Evolutionary conservation across 169 alveolate species (phyloP).

Genomic region (Plasmodium cynomolgi): DNA sequence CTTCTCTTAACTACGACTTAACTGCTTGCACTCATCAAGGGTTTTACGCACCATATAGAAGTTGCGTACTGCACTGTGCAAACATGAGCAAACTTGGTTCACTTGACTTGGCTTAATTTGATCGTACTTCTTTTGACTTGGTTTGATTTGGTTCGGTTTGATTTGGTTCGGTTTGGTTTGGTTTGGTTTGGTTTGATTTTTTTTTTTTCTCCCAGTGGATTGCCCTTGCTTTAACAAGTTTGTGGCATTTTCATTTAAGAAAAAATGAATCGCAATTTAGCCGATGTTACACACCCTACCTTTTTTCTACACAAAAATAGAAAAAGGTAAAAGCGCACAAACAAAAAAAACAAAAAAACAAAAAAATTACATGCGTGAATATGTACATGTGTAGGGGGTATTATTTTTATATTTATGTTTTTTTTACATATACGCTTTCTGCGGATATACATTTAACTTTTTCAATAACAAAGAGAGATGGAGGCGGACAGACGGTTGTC

Average conservation of each 20-base stretch:
- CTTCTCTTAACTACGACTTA: background rate
- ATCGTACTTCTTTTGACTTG: background rate
- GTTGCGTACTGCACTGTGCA: background rate
- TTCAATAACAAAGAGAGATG: background rate
- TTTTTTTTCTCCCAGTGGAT: background rate
- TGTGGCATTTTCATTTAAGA: background rate
- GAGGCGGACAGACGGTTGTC: background rate
- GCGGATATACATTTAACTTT: background rate
- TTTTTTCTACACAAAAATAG: background rate
- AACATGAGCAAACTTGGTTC: background rate
- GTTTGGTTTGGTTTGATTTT: background rate
- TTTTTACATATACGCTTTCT: background rate
- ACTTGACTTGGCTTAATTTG: background rate
- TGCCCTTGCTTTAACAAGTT: background rate
- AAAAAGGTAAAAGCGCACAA: background rate
- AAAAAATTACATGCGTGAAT: background rate
- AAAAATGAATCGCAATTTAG: background rate
- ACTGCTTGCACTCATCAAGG: background rate
- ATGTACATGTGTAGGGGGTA: background rate
- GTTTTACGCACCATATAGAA: background rate
- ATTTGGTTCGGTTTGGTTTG: too few species aligned
- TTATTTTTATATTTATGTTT: background rate
- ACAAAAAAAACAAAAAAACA: background rate
- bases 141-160: background rate
- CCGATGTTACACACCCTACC: background rate